Percentiles rank a stretch among this genome's conserved stretches.
phyloP scores from a whole-genome alignment of 2,329 filamentous ascomycete genomes.

The Bipolaris zeicola region DNA sequence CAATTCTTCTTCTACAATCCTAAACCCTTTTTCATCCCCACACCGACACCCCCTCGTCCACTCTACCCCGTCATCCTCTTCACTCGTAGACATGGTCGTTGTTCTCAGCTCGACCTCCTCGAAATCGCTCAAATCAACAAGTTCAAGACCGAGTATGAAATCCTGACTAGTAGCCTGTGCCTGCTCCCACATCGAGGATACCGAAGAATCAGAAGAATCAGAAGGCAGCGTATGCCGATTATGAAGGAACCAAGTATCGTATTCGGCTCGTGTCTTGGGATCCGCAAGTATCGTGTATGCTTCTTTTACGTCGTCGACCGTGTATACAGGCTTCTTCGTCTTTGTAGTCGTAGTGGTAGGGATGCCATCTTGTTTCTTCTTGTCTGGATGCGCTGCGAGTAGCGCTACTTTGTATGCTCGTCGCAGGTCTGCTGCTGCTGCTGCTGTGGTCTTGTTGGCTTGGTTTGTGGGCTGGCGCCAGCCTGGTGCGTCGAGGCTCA shows the following conservation, averaged over 20 bases:
- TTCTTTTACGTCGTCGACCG: constrained; percentile 64
- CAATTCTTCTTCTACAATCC: constrained; percentile 61
- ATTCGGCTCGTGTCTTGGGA: constrained; percentile 52
- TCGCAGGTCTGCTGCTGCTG: constrained; percentile 15
- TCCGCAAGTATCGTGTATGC: constrained; percentile 62
- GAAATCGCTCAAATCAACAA: constrained; percentile 63
- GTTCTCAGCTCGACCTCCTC: constrained; percentile 28
- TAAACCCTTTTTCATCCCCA: constrained; percentile 62
- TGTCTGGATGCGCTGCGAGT: constrained; percentile 65
- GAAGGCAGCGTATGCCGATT: constrained; percentile 1
- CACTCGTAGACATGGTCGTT: too few relatives aligned
- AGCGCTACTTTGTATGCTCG: constrained; percentile 63
- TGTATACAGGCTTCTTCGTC: constrained; percentile 32
- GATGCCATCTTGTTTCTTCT: constrained; percentile 33
- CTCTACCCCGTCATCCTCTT: constrained; percentile 11
- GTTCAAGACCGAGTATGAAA: constrained; percentile 58
- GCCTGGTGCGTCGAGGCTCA: constrained; percentile 25
- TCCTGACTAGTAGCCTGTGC: constrained; percentile 17
- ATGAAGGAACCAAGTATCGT: constrained; percentile 29
- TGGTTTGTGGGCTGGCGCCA: constrained; percentile 3
- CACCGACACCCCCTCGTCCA: constrained; percentile 65
- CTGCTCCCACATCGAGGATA: neutral
- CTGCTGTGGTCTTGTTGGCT: neutral
- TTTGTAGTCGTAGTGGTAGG: neutral
- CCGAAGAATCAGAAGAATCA: too few relatives aligned